phyloP scores from a whole-genome alignment of 2,329 filamentous ascomycete genomes.

The Albophoma yamanashiensis region DNA sequence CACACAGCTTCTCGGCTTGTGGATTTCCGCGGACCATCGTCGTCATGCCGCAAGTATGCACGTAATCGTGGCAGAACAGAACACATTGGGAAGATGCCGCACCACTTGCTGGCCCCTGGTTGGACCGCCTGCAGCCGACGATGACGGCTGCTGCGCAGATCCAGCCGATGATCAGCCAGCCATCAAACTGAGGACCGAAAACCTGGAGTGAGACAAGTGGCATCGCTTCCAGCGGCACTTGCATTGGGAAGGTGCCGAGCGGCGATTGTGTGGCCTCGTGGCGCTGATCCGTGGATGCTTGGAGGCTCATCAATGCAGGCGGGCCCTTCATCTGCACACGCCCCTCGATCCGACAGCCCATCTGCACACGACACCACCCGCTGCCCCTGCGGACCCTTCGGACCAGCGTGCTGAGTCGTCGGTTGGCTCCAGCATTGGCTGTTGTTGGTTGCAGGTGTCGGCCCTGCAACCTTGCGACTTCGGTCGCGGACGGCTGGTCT shows the following conservation, averaged over 20 bases:
- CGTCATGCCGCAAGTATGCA: neutral
- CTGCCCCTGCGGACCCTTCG: neutral
- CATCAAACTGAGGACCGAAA: neutral
- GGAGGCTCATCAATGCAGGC: neutral
- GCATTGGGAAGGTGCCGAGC: conserved; percentile 6
- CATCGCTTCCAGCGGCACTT: conserved; percentile 3
- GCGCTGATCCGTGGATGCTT: neutral
- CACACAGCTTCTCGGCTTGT: neutral
- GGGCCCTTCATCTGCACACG: neutral
- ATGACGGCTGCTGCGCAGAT: conserved; percentile 1
- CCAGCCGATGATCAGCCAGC: neutral
- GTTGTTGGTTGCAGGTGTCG: neutral
- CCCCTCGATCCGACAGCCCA: neutral
- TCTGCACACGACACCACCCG: neutral
- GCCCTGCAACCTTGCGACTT: neutral
- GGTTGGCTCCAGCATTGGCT: neutral
- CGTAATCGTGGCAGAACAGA: neutral
- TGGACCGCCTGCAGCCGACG: neutral
- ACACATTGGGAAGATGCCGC: neutral
- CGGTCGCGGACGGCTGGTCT: neutral
- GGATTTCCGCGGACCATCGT: neutral
- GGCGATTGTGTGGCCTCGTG: neutral
- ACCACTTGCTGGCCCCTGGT: neutral
- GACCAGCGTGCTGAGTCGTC: neutral
- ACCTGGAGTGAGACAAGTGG: neutral